phyloP scores from a whole-genome alignment of 2,329 filamentous ascomycete species.

The Aspergillus carbonarius region DNA sequence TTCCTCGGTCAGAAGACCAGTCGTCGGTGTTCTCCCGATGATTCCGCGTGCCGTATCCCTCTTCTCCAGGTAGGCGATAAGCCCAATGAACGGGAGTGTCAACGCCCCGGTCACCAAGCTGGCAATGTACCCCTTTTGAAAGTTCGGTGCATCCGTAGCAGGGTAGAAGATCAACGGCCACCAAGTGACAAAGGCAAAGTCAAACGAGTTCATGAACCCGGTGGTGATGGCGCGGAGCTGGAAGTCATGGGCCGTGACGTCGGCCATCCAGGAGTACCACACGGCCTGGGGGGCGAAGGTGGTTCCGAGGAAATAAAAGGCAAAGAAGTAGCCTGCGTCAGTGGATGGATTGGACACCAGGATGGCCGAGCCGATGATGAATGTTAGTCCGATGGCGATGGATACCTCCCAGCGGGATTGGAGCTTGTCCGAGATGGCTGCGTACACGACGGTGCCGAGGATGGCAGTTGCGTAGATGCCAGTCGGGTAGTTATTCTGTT shows the following conservation, averaged over 20 bases:
- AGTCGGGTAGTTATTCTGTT: slow-evolving; percentile 50
- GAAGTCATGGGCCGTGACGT: slow-evolving; percentile 36
- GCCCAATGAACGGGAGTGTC: slow-evolving; percentile 37
- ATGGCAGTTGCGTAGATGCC: slow-evolving; percentile 45
- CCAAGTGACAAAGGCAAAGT: slow-evolving; percentile 46
- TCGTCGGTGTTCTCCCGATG: neutral
- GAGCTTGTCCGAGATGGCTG: slow-evolving; percentile 43
- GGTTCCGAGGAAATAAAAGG: slow-evolving; percentile 47
- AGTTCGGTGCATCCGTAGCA: slow-evolving; percentile 43
- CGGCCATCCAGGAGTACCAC: slow-evolving; percentile 52
- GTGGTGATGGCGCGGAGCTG: slow-evolving; percentile 48
- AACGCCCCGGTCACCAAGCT: slow-evolving; percentile 41
- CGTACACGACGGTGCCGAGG: slow-evolving; percentile 43
- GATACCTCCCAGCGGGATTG: slow-evolving; percentile 48
- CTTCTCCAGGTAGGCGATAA: slow-evolving; percentile 39
- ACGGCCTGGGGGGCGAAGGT: slow-evolving; percentile 49
- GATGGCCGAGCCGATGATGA: slow-evolving; percentile 36
- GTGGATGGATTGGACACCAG: slow-evolving; percentile 3
- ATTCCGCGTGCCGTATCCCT: slow-evolving; percentile 6
- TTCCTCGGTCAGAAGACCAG: neutral
- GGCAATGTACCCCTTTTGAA: slow-evolving; percentile 41
- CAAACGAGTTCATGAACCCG: slow-evolving; percentile 47
- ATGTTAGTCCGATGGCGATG: slow-evolving; percentile 44
- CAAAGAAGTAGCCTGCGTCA: slow-evolving; percentile 43
- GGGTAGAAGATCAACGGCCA: slow-evolving; percentile 45